Percentiles rank a stretch among this genome's conserved stretches.
These are phyloP conservation scores for Neostapfia colusana DNA, from an alignment of 176 grass and related monocot genomes.

Conservation along the genomic window DNA sequence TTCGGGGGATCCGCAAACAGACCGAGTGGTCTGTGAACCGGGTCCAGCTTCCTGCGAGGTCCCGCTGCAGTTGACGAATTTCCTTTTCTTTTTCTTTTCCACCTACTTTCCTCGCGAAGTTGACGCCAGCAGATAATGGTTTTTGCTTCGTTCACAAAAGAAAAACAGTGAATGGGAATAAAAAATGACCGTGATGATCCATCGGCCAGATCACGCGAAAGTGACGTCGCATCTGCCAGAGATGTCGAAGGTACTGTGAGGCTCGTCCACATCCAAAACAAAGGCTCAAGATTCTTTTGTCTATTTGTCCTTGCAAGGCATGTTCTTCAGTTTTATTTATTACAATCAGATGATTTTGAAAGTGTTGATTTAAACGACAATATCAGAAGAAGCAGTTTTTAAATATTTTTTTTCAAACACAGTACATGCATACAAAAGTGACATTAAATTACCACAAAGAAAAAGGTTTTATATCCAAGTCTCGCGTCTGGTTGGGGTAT, in stretches of 20 bases:
- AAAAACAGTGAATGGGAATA: neutral
- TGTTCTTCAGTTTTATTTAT: neutral
- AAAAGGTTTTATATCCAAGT: neutral
- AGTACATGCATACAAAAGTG: no score
- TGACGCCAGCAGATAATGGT: neutral
- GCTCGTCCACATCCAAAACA: neutral
- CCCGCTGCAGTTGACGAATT: neutral
- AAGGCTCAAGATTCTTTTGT: neutral
- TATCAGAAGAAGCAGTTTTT: no score
- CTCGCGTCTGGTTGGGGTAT: neutral
- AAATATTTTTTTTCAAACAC: no score
- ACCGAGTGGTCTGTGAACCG: neutral
- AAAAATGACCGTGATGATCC: neutral
- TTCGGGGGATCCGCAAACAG: neutral
- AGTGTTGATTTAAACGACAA: no score
- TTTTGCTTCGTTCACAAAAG: neutral
- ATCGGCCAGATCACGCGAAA: neutral
- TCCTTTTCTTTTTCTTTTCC: neutral
- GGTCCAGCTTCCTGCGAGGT: neutral
- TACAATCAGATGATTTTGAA: neutral
- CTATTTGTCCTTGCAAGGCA: neutral
- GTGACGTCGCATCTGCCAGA: neutral
- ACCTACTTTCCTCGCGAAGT: neutral
- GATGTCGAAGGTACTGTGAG: neutral
- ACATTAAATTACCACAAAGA: neutral